phyloP scores from a whole-genome alignment of 805 yeast genomes.

The Starmerella khaoyaiensis region DNA sequence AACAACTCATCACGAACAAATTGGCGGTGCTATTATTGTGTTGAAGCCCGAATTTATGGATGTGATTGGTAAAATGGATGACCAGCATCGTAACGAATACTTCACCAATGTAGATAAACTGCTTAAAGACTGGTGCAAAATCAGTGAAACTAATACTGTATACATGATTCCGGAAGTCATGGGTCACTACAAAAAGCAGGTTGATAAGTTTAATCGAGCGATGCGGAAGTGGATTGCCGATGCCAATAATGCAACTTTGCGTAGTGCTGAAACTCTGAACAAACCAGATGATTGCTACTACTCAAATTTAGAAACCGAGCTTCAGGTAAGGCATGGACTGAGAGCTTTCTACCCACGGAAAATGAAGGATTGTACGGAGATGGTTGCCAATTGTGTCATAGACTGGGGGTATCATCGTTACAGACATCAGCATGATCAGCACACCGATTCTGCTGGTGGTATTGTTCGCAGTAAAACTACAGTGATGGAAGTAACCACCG shows the following conservation, averaged over 20 bases:
- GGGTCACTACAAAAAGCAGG: slow-evolving; percentile 5
- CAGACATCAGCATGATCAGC: slow-evolving; percentile 4
- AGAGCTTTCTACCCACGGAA: slow-evolving; percentile 13
- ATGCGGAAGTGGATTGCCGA: slow-evolving; percentile 8
- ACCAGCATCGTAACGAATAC: neutral
- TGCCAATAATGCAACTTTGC: neutral
- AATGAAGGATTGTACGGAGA: slow-evolving; percentile 10
- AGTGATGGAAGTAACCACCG: slow-evolving; percentile 9
- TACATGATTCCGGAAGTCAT: slow-evolving; percentile 13
- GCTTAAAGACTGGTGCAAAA: too few species aligned
- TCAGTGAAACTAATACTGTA: neutral
- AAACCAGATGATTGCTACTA: slow-evolving; percentile 11
- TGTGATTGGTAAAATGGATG: slow-evolving; percentile 1
- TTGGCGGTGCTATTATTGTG: slow-evolving; percentile 6
- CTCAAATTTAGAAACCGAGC: slow-evolving; percentile 12
- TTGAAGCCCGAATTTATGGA: slow-evolving; percentile 6
- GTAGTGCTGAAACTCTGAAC: neutral
- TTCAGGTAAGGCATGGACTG: slow-evolving; percentile 11
- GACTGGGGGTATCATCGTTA: slow-evolving; percentile 15
- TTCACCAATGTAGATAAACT: slow-evolving; percentile 1
- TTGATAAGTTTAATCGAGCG: slow-evolving; percentile 11
- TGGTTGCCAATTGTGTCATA: slow-evolving; percentile 13
- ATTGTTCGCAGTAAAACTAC: slow-evolving; percentile 9
- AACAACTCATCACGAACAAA: slow-evolving; percentile 5
- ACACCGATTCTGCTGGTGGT: slow-evolving; percentile 6